Evolutionary conservation across 2,329 filamentous ascomycete species (phyloP).

Genomic region (Podosphaera leucotricha): DNA sequence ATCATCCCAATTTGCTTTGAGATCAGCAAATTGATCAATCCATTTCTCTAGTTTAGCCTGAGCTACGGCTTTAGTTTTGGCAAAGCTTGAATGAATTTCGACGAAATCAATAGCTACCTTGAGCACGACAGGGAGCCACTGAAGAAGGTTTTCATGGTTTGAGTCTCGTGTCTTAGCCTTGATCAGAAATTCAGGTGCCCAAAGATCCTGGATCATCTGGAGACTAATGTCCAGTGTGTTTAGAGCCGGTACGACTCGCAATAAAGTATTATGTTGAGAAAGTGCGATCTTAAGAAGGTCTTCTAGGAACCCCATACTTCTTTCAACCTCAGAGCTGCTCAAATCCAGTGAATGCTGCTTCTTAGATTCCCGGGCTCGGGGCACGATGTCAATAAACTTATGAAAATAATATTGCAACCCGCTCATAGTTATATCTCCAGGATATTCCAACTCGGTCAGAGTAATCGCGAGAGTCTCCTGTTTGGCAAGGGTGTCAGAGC

Average conservation of each 20-base stretch:
- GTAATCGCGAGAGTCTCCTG: slow-evolving; percentile 51
- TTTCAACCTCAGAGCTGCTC: slow-evolving; percentile 52
- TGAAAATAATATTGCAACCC: slow-evolving; percentile 53
- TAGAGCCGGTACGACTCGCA: slow-evolving; percentile 4
- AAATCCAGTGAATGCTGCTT: slow-evolving; percentile 67
- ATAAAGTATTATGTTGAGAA: slow-evolving; percentile 26
- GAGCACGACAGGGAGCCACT: slow-evolving; percentile 50
- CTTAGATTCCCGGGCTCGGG: slow-evolving; percentile 39
- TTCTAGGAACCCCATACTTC: slow-evolving; percentile 70
- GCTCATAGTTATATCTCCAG: slow-evolving; percentile 15
- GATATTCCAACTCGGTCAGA: slow-evolving; percentile 31
- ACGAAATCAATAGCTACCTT: slow-evolving; percentile 37
- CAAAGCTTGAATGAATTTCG: slow-evolving; percentile 41
- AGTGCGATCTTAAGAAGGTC: slow-evolving; percentile 49
- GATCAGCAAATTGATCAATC: slow-evolving; percentile 23
- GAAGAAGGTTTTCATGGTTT: slow-evolving; percentile 15
- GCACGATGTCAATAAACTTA: slow-evolving; percentile 50
- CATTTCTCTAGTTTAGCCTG: slow-evolving; percentile 25
- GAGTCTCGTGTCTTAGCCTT: slow-evolving; percentile 1
- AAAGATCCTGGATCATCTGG: slow-evolving; percentile 16
- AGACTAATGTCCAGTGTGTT: slow-evolving; percentile 8
- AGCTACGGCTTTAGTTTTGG: slow-evolving; percentile 23
- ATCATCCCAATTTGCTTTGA: slow-evolving; percentile 20
- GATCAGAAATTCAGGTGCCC: slow-evolving; percentile 18
- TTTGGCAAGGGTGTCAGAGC: slow-evolving; percentile 44